These are phyloP conservation scores for Aspergillus novofumigatus DNA, from an alignment of 2,329 filamentous ascomycete species.

Conservation along the genomic window DNA sequence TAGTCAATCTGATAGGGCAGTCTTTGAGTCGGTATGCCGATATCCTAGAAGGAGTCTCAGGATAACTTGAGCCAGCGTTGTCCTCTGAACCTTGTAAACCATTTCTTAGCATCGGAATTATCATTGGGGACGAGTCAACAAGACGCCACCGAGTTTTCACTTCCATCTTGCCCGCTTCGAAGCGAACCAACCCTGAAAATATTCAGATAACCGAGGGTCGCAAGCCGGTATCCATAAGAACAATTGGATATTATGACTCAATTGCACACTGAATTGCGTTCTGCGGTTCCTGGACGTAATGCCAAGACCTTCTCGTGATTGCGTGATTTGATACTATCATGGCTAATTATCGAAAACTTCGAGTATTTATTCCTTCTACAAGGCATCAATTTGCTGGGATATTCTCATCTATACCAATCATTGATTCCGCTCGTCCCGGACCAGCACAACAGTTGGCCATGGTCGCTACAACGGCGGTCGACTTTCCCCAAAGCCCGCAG, in stretches of 20 bases:
- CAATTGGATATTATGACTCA: background rate
- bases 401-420: background rate
- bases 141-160: background rate
- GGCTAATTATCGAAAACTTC: background rate
- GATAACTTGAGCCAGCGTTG: background rate
- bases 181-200: background rate
- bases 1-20: conserved; percentile 33
- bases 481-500: background rate
- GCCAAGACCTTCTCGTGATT: background rate
- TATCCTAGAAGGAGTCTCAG: conserved; percentile 17
- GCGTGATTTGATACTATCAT: background rate
- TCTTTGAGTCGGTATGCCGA: conserved; percentile 32
- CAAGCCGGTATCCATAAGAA: background rate
- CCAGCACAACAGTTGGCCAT: background rate
- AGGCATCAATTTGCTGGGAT: background rate
- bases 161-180: background rate
- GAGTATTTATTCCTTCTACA: background rate
- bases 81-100: background rate
- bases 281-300: background rate
- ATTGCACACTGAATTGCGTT: background rate
- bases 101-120: background rate
- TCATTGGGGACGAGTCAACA: background rate
- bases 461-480: background rate
- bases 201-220: background rate
- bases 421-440: background rate